Evolutionary conservation across 768 basidiomycete genomes (phyloP).

Genomic region (Russula virescens): DNA sequence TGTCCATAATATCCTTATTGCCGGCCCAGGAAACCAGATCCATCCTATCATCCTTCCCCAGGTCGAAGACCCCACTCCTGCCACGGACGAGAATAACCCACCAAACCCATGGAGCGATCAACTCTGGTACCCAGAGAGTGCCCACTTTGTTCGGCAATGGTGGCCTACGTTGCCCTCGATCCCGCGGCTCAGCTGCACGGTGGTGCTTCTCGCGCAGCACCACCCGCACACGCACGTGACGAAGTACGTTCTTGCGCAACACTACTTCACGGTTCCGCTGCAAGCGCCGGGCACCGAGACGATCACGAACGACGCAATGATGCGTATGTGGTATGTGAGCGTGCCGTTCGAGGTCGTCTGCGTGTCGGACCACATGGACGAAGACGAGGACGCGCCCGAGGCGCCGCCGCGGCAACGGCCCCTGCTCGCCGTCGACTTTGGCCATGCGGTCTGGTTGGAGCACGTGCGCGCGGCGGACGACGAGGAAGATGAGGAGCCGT

Average conservation of each 20-base stretch:
- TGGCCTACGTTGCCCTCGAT: slow-evolving; percentile 64
- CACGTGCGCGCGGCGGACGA: slow-evolving; percentile 36
- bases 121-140: slow-evolving; percentile 65
- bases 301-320: slow-evolving; percentile 46
- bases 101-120: slow-evolving; percentile 63
- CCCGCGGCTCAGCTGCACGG: slow-evolving; percentile 65
- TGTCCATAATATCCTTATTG: slow-evolving; percentile 9
- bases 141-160: slow-evolving; percentile 77
- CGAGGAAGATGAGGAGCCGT: slow-evolving; percentile 29
- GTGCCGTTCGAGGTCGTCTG: slow-evolving; percentile 69
- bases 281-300: slow-evolving; percentile 3
- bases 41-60: slow-evolving; percentile 4
- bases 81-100: background rate
- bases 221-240: slow-evolving; percentile 55
- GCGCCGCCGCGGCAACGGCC: slow-evolving; percentile 45
- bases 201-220: slow-evolving; percentile 59
- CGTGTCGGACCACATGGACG: slow-evolving; percentile 43
- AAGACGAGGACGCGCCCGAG: slow-evolving; percentile 38
- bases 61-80: slow-evolving; percentile 1
- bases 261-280: slow-evolving; percentile 69
- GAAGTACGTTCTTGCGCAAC: slow-evolving; percentile 63
- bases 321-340: slow-evolving; percentile 66
- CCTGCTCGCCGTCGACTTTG: slow-evolving; percentile 80
- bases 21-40: background rate
- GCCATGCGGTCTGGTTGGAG: slow-evolving; percentile 82